phyloP scores from a whole-genome alignment of 257 asterid species.

The Rauvolfia tetraphylla region DNA sequence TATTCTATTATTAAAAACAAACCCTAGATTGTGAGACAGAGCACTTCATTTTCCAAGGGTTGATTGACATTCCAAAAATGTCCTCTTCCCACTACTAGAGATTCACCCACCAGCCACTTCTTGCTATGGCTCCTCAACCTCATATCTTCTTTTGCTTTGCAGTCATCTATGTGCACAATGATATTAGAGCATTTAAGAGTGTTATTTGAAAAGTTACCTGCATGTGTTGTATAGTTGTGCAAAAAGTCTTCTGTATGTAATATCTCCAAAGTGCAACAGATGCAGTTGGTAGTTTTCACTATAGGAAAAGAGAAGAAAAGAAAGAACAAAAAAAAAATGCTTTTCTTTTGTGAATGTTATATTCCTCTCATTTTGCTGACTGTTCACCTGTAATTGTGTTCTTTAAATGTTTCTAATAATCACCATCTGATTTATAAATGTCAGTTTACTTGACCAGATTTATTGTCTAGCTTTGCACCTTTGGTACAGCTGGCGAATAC shows the following conservation, averaged over 20 bases:
- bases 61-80: neutral
- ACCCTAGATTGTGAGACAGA: neutral
- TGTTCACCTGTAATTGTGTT: neutral
- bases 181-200: neutral
- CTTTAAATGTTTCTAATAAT: neutral
- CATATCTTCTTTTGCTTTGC: neutral
- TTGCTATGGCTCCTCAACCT: neutral
- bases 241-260: neutral
- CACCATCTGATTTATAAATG: neutral
- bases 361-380: neutral
- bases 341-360: neutral
- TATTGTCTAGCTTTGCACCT: neutral
- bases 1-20: neutral
- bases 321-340: neutral
- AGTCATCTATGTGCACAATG: neutral
- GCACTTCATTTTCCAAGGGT: neutral
- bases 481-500: neutral
- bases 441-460: neutral
- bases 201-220: neutral
- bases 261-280: neutral
- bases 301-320: neutral
- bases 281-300: neutral
- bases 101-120: neutral
- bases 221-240: neutral
- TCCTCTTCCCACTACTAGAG: neutral